phyloP scores from a whole-genome alignment of 495 filamentous ascomycete genomes.

The Cenococcum geophilum region DNA sequence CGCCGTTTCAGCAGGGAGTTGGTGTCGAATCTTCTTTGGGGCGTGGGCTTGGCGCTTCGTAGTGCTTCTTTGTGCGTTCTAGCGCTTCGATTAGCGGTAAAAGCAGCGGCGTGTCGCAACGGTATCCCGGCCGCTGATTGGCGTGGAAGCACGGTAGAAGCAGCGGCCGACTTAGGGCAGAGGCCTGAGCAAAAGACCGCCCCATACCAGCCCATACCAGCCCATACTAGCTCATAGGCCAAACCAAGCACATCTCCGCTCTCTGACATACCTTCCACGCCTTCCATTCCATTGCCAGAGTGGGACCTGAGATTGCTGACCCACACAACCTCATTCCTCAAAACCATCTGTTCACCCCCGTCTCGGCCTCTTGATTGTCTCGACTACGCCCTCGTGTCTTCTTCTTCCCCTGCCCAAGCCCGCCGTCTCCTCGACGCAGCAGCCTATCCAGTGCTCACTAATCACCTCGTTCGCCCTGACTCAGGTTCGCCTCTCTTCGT shows the following conservation, averaged over 20 bases:
- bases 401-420: not conserved
- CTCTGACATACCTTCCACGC: not conserved
- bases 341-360: not conserved
- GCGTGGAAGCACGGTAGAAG: not conserved
- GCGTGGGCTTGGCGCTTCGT: not conserved
- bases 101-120: not conserved
- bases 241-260: not conserved
- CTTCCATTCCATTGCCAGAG: not conserved
- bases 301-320: slow-evolving; percentile 1
- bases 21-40: not conserved
- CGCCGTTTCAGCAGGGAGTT: not conserved
- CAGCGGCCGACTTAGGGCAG: not conserved
- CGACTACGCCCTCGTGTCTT: not conserved
- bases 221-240: not conserved
- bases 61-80: slow-evolving; percentile 13
- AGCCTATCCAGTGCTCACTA: not conserved
- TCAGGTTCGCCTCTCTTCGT: not conserved
- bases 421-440: not conserved
- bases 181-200: not conserved
- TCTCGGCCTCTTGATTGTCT: not conserved
- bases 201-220: not conserved
- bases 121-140: not conserved
- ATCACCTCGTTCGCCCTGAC: not conserved
- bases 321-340: not conserved
- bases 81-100: slow-evolving; percentile 5